These are phyloP conservation scores for Pichia sp. DNA, from an alignment of 1,139 yeast species.

Conservation along the genomic window DNA sequence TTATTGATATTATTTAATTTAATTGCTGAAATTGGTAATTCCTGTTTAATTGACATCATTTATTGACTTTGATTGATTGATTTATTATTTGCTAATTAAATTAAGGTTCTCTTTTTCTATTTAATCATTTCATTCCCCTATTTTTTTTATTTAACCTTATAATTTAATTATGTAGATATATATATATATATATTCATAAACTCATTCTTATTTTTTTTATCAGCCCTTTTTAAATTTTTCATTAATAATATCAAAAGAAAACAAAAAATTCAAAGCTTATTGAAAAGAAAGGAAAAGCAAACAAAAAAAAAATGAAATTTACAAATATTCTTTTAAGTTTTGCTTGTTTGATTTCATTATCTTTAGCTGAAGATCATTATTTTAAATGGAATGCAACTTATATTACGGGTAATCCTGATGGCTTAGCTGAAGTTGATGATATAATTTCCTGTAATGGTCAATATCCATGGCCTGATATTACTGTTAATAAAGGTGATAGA, in stretches of 20 bases:
- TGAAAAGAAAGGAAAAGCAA: too few species aligned
- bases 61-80: too few species aligned
- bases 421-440: constrained; percentile 46
- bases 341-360: constrained; percentile 20
- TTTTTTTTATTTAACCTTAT: not conserved
- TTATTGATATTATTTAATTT: too few species aligned
- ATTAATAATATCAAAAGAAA: too few species aligned
- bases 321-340: constrained; percentile 6
- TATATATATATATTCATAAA: too few species aligned
- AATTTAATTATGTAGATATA: too few species aligned
- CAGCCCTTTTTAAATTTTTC: not conserved
- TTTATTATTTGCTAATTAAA: too few species aligned
- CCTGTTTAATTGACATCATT: too few species aligned
- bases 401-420: constrained; percentile 73
- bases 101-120: too few species aligned
- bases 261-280: too few species aligned
- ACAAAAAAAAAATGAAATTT: constrained; percentile 8
- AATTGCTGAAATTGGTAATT: too few species aligned
- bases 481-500: constrained; percentile 71
- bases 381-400: constrained; percentile 73
- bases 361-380: constrained; percentile 37
- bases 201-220: not conserved
- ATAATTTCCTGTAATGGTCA: constrained; percentile 76
- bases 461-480: constrained; percentile 81
- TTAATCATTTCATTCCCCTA: not conserved